Percentiles rank a stretch among this genome's conserved stretches.
phyloP scores from a whole-genome alignment of 2,329 filamentous ascomycete genomes.

The Didymella pomorum region DNA sequence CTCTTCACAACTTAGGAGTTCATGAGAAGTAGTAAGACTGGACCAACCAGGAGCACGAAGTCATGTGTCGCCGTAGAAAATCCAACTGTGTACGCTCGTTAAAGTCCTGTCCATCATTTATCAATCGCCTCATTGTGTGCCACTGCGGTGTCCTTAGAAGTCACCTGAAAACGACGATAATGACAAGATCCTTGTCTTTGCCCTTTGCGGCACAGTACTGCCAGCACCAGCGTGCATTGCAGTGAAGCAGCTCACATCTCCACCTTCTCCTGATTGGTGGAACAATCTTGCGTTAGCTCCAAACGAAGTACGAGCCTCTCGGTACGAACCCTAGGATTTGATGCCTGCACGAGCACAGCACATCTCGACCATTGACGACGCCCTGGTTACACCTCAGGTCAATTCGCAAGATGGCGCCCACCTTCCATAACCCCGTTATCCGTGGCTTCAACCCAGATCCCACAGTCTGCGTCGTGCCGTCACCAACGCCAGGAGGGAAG shows the following conservation, averaged over 20 bases:
- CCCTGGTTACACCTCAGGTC: neutral
- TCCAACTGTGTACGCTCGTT: neutral
- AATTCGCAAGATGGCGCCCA: conserved; percentile 1
- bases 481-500: conserved; percentile 9
- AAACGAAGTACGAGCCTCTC: conserved; percentile 4
- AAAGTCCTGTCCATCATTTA: neutral
- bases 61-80: neutral
- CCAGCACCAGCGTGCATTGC: neutral
- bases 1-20: neutral
- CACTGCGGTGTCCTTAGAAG: neutral
- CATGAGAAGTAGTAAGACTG: neutral
- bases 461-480: conserved; percentile 44
- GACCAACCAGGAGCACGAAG: neutral
- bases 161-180: neutral
- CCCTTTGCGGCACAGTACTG: neutral
- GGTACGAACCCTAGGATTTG: conserved; percentile 2
- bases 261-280: conserved; percentile 10
- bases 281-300: conserved; percentile 11
- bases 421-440: conserved; percentile 54
- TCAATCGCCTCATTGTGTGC: neutral
- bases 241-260: neutral
- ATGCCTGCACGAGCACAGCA: conserved; percentile 2
- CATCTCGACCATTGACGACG: neutral
- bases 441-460: conserved; percentile 62
- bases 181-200: neutral